Percentiles rank a stretch among this genome's conserved stretches.
Conservation (phyloP, 208 protist genomes). For the Willaertia magna region DNA sequence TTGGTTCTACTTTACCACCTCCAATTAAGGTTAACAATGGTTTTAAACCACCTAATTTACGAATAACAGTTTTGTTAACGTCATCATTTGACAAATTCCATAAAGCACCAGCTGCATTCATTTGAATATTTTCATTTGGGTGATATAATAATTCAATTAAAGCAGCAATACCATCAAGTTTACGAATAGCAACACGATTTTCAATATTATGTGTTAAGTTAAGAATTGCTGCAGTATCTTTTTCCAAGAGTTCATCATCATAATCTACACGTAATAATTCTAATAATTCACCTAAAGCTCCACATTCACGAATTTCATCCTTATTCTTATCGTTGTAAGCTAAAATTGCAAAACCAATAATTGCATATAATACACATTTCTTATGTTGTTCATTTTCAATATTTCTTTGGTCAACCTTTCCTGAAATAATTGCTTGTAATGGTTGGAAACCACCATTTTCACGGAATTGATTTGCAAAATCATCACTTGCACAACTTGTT, state of each 20-base stretch:
- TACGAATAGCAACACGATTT: not conserved
- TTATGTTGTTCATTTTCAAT: not conserved
- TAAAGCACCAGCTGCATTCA: slow-evolving; percentile 1
- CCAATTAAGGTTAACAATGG: not conserved
- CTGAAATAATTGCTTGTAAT: not conserved
- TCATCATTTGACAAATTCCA: slow-evolving; percentile 5
- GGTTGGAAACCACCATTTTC: not conserved
- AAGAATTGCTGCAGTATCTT: not conserved
- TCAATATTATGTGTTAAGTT: not conserved
- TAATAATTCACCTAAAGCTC: not conserved
- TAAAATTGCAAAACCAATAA: not conserved
- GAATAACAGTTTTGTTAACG: not conserved
- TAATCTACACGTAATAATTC: not conserved
- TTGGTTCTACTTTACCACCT: not conserved
- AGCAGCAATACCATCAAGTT: not conserved
- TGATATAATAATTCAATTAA: not conserved
- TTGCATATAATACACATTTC: not conserved
- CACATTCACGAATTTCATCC: not conserved
- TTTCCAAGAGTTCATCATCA: not conserved
- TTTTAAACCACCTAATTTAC: not conserved
- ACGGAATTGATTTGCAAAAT: not conserved
- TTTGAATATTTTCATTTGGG: not conserved
- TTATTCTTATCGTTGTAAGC: not conserved
- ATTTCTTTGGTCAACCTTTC: not conserved
- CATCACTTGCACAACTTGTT: not conserved